Percentiles rank a stretch among this genome's conserved stretches.
These are phyloP conservation scores for Candida sanyaensis DNA, from an alignment of 1,139 yeast genomes.

Conservation along the genomic window DNA sequence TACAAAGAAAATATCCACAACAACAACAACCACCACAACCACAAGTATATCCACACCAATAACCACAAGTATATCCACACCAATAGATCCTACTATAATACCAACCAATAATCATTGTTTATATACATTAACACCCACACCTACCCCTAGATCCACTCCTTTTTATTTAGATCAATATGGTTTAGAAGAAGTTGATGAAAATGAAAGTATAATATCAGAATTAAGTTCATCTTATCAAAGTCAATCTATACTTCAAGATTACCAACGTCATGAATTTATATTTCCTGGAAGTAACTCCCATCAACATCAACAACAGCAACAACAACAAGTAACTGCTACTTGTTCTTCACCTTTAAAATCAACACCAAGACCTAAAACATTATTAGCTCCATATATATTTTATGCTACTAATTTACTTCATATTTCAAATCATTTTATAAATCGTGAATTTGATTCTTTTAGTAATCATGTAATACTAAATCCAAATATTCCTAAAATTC, in stretches of 20 bases:
- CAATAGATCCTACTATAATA: not conserved
- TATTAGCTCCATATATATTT: slow-evolving; percentile 20
- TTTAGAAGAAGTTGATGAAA: slow-evolving; percentile 12
- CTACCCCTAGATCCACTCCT: slow-evolving; percentile 12
- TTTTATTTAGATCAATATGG: slow-evolving; percentile 5
- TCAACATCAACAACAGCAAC: not conserved
- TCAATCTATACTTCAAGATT: not conserved
- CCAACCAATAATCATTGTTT: not conserved
- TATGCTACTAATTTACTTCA: slow-evolving; percentile 19
- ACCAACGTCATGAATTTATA: not conserved
- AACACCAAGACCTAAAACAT: slow-evolving; percentile 8
- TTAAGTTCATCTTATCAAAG: slow-evolving; percentile 6
- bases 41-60: not conserved
- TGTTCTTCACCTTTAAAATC: not conserved
- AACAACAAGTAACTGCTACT: not conserved
- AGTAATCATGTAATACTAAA: slow-evolving; percentile 11
- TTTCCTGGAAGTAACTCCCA: not conserved
- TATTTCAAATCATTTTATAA: slow-evolving; percentile 15
- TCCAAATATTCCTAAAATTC: slow-evolving; percentile 12
- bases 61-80: not conserved
- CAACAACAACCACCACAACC: not conserved
- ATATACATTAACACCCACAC: not conserved
- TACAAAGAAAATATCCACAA: slow-evolving; percentile 5
- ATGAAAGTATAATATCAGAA: slow-evolving; percentile 13
- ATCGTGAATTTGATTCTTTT: slow-evolving; percentile 15